These are phyloP conservation scores for Mucor mucedo DNA, from an alignment of 371 early-diverging fungal species.

Conservation along the genomic window DNA sequence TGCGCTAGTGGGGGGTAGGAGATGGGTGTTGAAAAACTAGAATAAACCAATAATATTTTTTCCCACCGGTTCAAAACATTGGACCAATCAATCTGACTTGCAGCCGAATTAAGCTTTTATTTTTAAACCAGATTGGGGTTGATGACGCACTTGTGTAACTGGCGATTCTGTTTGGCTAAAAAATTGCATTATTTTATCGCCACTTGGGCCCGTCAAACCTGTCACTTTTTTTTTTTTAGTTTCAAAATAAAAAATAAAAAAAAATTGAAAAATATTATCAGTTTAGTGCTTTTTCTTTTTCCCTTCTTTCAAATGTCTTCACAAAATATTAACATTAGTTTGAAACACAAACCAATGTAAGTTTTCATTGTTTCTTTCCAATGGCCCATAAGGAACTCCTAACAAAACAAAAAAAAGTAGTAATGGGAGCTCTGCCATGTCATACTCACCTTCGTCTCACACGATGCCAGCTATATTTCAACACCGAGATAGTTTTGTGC, in stretches of 20 bases:
- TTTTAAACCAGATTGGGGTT: not conserved
- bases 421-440: conserved; percentile 21
- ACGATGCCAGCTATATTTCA: conserved; percentile 37
- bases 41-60: not conserved
- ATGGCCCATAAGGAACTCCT: not conserved
- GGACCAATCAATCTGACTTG: not conserved
- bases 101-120: not conserved
- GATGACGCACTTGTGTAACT: conserved; percentile 1
- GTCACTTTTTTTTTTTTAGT: conserved; percentile 20
- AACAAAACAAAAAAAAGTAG: conserved; percentile 4
- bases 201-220: conserved; percentile 17
- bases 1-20: not conserved
- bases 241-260: conserved; percentile 7
- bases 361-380: not conserved
- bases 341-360: conserved; percentile 33
- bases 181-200: not conserved
- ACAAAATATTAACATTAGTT: conserved; percentile 32
- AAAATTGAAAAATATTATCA: not conserved
- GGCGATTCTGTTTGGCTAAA: not conserved
- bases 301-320: conserved; percentile 21
- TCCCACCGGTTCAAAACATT: not conserved
- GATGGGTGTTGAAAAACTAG: not conserved
- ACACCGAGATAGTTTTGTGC: conserved; percentile 72
- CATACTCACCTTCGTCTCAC: conserved; percentile 34
- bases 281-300: conserved; percentile 6